phyloP scores from a whole-genome alignment of 139 green algal species.

The Gonium pectorale region DNA sequence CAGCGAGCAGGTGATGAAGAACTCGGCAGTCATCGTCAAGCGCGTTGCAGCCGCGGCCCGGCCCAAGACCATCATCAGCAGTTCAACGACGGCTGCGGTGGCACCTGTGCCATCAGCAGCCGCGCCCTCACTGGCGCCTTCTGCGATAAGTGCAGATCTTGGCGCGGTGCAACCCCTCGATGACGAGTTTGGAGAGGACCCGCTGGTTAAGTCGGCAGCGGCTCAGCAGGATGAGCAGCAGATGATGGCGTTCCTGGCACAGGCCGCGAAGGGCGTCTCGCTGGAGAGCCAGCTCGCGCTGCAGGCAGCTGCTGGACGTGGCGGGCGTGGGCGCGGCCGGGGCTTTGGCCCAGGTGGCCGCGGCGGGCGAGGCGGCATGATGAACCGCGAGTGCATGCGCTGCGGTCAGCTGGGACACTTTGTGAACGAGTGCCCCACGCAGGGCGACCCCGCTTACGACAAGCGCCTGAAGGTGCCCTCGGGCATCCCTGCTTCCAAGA shows the following conservation, averaged over 20 bases:
- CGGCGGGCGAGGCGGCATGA: slow-evolving; percentile 27
- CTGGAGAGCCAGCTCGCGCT: slow-evolving; percentile 21
- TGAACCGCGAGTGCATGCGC: slow-evolving; percentile 61
- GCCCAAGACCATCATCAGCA: slow-evolving; percentile 6
- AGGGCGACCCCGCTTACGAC: slow-evolving; percentile 64
- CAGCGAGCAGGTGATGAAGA: slow-evolving; percentile 71
- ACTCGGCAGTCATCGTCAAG: slow-evolving; percentile 75
- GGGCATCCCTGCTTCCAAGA: slow-evolving; percentile 51
- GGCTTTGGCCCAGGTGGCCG: slow-evolving; percentile 28
- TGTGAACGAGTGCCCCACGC: slow-evolving; percentile 80
- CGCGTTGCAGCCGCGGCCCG: slow-evolving; percentile 59
- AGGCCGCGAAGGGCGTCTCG: slow-evolving; percentile 1
- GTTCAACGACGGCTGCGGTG: slow-evolving; percentile 1
- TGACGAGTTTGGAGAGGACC: slow-evolving; percentile 66
- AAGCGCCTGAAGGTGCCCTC: slow-evolving; percentile 21
- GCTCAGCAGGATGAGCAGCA: slow-evolving; percentile 47
- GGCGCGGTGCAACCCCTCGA: not conserved
- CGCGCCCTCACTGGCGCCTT: not conserved
- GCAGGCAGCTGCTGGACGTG: not conserved
- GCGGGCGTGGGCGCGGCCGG: not conserved
- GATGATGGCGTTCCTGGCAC: slow-evolving; percentile 17
- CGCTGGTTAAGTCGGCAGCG: slow-evolving; percentile 39
- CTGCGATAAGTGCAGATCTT: not conserved
- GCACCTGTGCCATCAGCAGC: slow-evolving; percentile 10
- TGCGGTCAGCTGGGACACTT: slow-evolving; percentile 67